These are phyloP conservation scores for Neoconidiobolus thromboides DNA, from an alignment of 371 early-diverging fungal genomes.

Conservation along the genomic window DNA sequence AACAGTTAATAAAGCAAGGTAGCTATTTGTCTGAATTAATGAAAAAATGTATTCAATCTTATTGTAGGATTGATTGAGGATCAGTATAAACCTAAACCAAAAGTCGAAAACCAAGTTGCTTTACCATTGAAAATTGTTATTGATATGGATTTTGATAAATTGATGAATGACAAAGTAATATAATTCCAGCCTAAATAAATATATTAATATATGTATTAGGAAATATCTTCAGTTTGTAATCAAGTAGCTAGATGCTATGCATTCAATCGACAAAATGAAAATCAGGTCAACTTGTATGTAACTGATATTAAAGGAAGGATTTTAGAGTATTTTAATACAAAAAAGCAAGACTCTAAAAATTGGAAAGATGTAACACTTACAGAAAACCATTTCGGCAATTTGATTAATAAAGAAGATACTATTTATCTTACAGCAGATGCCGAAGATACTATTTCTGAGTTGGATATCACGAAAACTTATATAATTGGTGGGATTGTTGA, in stretches of 20 bases:
- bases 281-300: constrained; percentile 25
- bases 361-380: constrained; percentile 16
- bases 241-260: constrained; percentile 30
- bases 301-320: constrained; percentile 18
- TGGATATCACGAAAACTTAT: constrained; percentile 58
- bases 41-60: background rate
- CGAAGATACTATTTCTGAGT: constrained; percentile 31
- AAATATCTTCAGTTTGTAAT: background rate
- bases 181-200: background rate
- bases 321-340: constrained; percentile 10
- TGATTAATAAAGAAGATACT: constrained; percentile 26
- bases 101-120: background rate
- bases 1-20: background rate
- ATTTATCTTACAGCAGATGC: constrained; percentile 86
- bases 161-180: constrained; percentile 49
- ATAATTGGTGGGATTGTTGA: constrained; percentile 92
- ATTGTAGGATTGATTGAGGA: too few species aligned
- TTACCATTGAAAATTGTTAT: constrained; percentile 28
- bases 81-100: background rate
- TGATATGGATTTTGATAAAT: constrained; percentile 54
- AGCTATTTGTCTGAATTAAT: background rate
- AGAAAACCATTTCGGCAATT: constrained; percentile 15
- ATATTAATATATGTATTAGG: background rate
- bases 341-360: constrained; percentile 10
- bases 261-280: constrained; percentile 26